Percentiles rank a stretch among this genome's conserved stretches.
Evolutionary conservation across 1,284 basidiomycete species (phyloP).

Genomic region (Cutaneotrichosporon cutaneum): DNA sequence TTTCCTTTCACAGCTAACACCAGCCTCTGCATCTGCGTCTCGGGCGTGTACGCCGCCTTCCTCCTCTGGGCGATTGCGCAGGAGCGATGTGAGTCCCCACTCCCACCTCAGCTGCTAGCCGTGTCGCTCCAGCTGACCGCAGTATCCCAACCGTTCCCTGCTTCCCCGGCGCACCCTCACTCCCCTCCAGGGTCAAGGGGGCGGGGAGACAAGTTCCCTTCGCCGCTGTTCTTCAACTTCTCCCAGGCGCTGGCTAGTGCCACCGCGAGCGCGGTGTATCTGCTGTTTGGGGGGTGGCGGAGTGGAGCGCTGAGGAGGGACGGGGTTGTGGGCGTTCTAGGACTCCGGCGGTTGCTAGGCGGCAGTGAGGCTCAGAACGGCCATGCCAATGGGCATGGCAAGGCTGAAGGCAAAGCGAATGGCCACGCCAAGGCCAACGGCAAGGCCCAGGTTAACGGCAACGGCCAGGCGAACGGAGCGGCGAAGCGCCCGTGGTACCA

Average conservation of each 20-base stretch:
- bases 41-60: conserved; percentile 54
- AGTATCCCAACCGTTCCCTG: conserved; percentile 8
- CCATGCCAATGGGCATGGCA: neutral
- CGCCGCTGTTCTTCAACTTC: conserved; percentile 81
- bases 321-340: conserved; percentile 28
- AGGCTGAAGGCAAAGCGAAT: neutral
- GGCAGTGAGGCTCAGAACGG: neutral
- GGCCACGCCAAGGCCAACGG: neutral
- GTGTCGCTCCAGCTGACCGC: neutral
- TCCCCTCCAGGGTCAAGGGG: neutral
- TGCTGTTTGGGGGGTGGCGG: conserved; percentile 57
- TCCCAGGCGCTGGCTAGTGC: conserved; percentile 80
- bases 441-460: conserved; percentile 27
- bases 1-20: neutral
- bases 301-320: conserved; percentile 17
- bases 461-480: conserved; percentile 29
- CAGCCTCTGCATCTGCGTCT: conserved; percentile 49
- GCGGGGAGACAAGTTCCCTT: conserved; percentile 66
- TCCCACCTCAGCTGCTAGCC: neutral
- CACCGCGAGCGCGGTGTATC: conserved; percentile 74
- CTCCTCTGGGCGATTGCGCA: conserved; percentile 86
- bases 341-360: conserved; percentile 28
- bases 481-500: conserved; percentile 31
- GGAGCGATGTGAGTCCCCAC: conserved; percentile 69
- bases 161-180: conserved; percentile 6